Percentiles rank a stretch among this genome's conserved stretches.
phyloP scores from a whole-genome alignment of 805 yeast genomes.

The Lachancea kluyveri region DNA sequence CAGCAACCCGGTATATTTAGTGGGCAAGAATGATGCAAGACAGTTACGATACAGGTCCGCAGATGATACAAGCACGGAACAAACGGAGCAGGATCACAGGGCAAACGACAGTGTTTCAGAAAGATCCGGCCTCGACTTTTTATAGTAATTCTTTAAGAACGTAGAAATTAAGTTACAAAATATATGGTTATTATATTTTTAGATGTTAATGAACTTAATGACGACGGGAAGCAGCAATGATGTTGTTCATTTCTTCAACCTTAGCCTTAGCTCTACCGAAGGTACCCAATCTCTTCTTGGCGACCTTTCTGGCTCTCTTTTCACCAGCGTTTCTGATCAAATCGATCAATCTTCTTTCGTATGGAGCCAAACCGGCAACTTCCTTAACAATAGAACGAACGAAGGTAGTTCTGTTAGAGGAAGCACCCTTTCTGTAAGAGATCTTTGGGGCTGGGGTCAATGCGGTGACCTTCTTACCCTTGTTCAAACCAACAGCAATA shows the following conservation, averaged over 20 bases:
- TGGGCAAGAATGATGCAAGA: no score
- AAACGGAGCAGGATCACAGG: no score
- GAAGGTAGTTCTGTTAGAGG: conserved; percentile 91
- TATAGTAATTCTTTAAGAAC: conserved; percentile 5
- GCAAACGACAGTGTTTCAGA: no score
- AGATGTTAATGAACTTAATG: conserved; percentile 45
- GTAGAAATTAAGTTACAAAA: conserved; percentile 9
- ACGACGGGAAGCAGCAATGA: conserved; percentile 96
- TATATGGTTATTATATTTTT: conserved; percentile 3
- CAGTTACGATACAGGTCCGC: no score
- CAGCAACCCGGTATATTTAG: no score
- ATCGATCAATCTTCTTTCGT: conserved; percentile 99
- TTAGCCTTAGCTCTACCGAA: conserved; percentile 99
- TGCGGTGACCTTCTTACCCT: conserved; percentile 94
- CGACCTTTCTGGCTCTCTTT: conserved; percentile 99
- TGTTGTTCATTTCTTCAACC: conserved; percentile 96
- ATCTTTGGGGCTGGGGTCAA: conserved; percentile 82
- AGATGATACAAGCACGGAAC: no score
- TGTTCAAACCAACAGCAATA: conserved; percentile 98
- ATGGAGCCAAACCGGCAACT: conserved; percentile 98
- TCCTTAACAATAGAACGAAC: conserved; percentile 95
- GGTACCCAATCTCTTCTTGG: conserved; percentile 99
- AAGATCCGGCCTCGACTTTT: no score
- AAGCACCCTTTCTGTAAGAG: conserved; percentile 94
- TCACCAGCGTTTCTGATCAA: conserved; percentile 99